These are phyloP conservation scores for Eleusine indica DNA, from an alignment of 176 grass and related monocot genomes.

Conservation along the genomic window DNA sequence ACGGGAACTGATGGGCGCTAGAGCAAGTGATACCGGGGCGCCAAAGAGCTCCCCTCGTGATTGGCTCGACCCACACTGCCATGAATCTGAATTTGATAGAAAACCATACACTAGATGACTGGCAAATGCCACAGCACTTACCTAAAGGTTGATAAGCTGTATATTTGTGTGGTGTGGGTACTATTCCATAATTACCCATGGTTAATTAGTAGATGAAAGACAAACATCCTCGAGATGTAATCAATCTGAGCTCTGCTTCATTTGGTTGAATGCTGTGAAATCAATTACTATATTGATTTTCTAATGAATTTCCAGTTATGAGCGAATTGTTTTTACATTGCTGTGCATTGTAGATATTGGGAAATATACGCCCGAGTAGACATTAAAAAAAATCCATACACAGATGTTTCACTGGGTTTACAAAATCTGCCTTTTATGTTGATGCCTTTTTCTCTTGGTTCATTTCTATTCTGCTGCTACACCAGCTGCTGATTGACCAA, in stretches of 20 bases:
- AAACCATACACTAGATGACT: constrained; percentile 39
- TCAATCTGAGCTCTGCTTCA: background rate
- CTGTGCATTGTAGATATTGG: background rate
- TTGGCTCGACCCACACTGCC: constrained; percentile 92
- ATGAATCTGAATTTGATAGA: constrained; percentile 82
- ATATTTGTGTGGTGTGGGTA: background rate
- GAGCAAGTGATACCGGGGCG: constrained; percentile 28
- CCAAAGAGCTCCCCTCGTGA: constrained; percentile 54
- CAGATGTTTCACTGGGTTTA: background rate
- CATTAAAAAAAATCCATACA: background rate
- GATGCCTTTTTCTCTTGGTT: background rate
- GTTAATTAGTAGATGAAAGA: constrained; percentile 10
- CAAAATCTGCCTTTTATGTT: background rate
- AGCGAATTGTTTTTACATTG: background rate
- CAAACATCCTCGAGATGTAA: constrained; percentile 13
- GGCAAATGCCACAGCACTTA: background rate
- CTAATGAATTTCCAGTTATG: background rate
- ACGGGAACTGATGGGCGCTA: constrained; percentile 63
- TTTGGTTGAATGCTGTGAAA: background rate
- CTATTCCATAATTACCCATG: constrained; percentile 17
- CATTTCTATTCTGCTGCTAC: background rate
- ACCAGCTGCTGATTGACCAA: background rate
- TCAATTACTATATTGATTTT: background rate
- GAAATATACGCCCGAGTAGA: background rate
- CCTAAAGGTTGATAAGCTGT: constrained; percentile 20